phyloP scores from a whole-genome alignment of 228 moss, liverwort and hornwort genomes.

The Sphagnum magellanicum region DNA sequence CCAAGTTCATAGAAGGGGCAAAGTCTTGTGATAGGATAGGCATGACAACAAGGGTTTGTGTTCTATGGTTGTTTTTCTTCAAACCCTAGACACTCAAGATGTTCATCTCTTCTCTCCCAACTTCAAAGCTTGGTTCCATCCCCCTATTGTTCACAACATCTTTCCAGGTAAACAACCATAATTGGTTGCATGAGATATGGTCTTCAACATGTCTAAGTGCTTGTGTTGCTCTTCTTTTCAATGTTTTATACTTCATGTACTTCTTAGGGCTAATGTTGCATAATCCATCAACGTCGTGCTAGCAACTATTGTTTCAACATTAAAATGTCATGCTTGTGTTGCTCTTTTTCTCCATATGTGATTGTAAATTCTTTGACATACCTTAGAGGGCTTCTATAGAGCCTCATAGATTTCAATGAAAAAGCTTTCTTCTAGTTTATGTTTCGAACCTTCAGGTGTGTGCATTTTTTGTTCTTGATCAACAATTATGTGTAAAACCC shows the following conservation, averaged over 20 bases:
- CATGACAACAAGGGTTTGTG: neutral
- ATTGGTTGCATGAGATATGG: neutral
- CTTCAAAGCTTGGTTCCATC: constrained; percentile 2
- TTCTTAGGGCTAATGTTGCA: neutral
- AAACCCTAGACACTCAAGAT: neutral
- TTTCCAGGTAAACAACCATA: neutral
- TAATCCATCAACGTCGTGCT: neutral
- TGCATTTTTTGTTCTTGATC: neutral
- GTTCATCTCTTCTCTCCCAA: constrained; percentile 1
- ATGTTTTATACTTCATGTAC: neutral
- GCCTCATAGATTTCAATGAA: neutral
- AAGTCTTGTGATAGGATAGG: neutral
- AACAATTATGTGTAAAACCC: neutral
- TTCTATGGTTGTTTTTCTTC: neutral
- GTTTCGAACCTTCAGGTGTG: neutral
- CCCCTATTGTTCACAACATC: neutral
- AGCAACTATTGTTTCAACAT: neutral
- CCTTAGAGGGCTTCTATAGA: neutral
- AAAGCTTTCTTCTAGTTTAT: neutral
- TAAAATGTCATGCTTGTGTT: neutral
- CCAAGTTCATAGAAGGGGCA: constrained; percentile 1
- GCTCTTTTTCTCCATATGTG: too few species aligned
- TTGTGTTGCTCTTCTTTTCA: neutral
- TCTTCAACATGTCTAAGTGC: neutral
- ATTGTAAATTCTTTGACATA: too few species aligned